Evolutionary conservation across 805 yeast genomes (phyloP), one percentile per base, ranked within the genome.

Genomic region (Candida multigemmis): DNA sequence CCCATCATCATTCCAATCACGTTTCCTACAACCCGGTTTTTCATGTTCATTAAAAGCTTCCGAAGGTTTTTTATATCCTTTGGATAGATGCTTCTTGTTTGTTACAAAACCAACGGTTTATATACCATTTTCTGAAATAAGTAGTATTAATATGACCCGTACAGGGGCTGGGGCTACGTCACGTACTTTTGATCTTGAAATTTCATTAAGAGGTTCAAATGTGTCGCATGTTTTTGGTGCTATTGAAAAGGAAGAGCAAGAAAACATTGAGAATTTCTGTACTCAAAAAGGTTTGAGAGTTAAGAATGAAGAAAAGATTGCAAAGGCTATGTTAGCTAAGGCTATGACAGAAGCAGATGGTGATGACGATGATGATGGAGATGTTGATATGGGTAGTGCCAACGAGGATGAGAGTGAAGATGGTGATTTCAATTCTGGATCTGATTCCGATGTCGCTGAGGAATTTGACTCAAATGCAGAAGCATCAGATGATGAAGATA

Each of bases 91-190:
- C 30, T 73, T 91, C 47, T 58, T 91, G 36, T 89, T 91, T 49
- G 78, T 89, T 25, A 86, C 96, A 14, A 91, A 91, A 51, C 96
- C 98, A 23, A 86, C 96, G 0, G 74, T 91, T 21, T 82, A 82
- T 51, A 82, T 91, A 37, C 94, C 96, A 31, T 81, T 74, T 51
- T 62, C 81, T 1, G 97, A 91, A 42, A 72, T 91, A 21, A 63
- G 77, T 27, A 69, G 66, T 21, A 75, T 91, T 17, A 74, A 81
- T 19, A 79, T 91, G 60, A 81, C 96, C 4, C 77, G 99, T 55
- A 82, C 91, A 7, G 94, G 95, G 7, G 56, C 63, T 2, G 76
- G 86, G 1, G 67, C 84, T 1, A 71, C 83, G 2, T 79, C 93
- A 16, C 75, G 95, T 48, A 91, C 97, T 0, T 91, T 91, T 54